Evolutionary conservation across 495 filamentous ascomycete genomes (phyloP).

Genomic region (Trichoderma orchidacearum): DNA sequence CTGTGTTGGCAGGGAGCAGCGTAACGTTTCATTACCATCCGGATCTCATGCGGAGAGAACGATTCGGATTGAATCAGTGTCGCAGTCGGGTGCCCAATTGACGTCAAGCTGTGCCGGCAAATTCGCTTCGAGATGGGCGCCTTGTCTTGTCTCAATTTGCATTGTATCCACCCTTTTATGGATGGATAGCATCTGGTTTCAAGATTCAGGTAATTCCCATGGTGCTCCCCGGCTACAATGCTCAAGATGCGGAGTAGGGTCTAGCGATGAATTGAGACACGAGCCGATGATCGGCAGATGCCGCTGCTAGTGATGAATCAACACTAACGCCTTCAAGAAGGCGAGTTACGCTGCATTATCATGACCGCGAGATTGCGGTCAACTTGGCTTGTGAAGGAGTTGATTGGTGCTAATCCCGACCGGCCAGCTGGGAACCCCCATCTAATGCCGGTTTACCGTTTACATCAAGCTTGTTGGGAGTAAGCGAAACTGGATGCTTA

Average conservation of each 20-base stretch:
- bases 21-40: neutral
- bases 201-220: no score
- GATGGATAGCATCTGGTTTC: no score
- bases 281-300: neutral
- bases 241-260: neutral
- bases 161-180: neutral
- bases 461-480: no score
- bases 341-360: neutral
- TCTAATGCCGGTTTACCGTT: no score
- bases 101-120: neutral
- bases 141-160: neutral
- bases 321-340: neutral
- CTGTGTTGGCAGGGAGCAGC: neutral
- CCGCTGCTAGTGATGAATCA: neutral
- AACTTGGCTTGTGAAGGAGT: neutral
- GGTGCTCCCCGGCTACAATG: no score
- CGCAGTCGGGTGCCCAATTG: neutral
- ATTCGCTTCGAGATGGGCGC: neutral
- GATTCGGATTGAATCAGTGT: neutral
- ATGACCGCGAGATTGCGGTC: no score
- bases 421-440: no score
- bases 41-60: neutral
- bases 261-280: neutral
- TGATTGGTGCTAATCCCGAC: no score
- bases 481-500: no score